Conservation (phyloP, 2,329 filamentous ascomycete genomes). For the Fusarium decemcellulare region DNA sequence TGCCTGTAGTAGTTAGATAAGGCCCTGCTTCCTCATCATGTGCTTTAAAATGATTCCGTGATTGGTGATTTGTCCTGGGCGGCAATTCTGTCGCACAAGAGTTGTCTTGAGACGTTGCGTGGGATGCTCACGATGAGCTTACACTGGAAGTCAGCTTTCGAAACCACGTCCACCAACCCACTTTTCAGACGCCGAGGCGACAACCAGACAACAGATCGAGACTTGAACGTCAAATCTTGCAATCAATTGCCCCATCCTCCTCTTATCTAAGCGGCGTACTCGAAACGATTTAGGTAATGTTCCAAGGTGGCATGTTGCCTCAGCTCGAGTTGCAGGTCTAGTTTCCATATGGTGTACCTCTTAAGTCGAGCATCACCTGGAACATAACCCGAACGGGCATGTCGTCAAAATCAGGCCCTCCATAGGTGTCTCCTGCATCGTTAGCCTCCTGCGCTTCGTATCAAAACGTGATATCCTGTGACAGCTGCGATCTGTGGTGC, state of each 20-base stretch:
- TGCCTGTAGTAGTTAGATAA: not conserved
- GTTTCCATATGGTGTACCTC: not conserved
- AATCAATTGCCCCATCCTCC: not conserved
- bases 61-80: constrained; percentile 14
- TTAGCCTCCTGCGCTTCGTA: constrained; percentile 3
- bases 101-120: not conserved
- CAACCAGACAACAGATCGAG: no score
- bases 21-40: constrained; percentile 12
- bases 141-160: not conserved
- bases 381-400: constrained; percentile 1
- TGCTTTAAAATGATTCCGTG: constrained; percentile 6
- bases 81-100: no score
- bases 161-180: not conserved
- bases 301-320: not conserved
- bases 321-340: not conserved
- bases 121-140: not conserved
- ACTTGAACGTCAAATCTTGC: not conserved
- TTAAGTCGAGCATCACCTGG: not conserved
- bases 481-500: constrained; percentile 7
- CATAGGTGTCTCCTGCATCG: constrained; percentile 1
- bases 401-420: constrained; percentile 3
- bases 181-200: not conserved
- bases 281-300: no score
- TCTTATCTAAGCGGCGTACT: no score
- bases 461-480: constrained; percentile 8